These are phyloP conservation scores for Apiospora hydei DNA, from an alignment of 2,329 filamentous ascomycete genomes.

Conservation along the genomic window DNA sequence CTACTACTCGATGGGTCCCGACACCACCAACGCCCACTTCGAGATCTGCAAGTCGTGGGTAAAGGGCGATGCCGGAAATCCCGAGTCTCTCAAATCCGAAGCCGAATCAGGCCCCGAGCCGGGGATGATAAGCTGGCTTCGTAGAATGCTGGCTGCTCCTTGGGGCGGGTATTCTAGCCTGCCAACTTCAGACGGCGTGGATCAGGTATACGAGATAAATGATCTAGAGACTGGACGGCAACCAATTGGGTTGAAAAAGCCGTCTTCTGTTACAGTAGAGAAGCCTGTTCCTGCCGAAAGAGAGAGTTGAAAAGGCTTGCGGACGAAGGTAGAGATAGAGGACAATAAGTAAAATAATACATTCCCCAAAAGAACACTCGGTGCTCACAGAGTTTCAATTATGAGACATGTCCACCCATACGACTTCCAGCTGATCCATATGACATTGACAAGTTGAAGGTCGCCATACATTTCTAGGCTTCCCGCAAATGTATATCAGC, in stretches of 20 bases:
- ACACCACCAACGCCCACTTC: constrained; percentile 21
- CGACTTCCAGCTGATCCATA: not conserved
- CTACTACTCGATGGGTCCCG: constrained; percentile 40
- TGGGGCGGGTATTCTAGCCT: constrained; percentile 15
- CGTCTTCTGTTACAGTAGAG: not conserved
- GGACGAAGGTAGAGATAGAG: not conserved
- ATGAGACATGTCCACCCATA: not conserved
- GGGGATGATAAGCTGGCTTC: not conserved
- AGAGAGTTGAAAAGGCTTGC: not conserved
- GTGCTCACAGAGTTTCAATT: not conserved
- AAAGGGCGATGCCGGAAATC: not conserved
- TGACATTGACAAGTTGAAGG: not conserved
- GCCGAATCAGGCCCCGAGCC: not conserved
- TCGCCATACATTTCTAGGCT: not conserved
- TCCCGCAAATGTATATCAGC: not conserved
- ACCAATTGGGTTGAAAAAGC: not conserved
- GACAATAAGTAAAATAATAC: not conserved
- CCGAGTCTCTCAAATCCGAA: not conserved
- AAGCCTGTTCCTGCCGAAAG: not conserved
- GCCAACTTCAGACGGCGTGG: not conserved
- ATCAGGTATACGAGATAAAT: not conserved
- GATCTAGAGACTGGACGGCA: constrained; percentile 11
- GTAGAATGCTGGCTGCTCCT: not conserved
- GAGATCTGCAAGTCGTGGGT: constrained; percentile 23
- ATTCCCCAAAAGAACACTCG: not conserved